Conservation (phyloP, 2,329 filamentous ascomycete genomes). For the Aspergillus sp. region DNA sequence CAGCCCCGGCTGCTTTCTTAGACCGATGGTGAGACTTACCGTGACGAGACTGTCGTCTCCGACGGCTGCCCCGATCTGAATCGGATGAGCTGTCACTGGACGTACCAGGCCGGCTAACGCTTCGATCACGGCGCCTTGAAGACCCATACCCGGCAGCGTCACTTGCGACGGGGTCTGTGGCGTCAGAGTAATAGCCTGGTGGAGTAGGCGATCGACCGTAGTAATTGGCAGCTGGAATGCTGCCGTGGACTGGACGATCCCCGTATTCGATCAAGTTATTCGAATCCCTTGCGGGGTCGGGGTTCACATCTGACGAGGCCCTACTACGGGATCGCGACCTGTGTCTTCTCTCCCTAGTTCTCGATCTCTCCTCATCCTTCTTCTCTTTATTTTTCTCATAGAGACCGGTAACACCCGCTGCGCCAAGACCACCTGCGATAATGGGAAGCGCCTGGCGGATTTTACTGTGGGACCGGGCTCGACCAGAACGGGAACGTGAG, state of each 20-base stretch:
- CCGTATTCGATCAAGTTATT: conserved; percentile 57
- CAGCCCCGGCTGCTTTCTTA: conserved; percentile 12
- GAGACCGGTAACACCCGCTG: conserved; percentile 52
- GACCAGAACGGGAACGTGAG: conserved; percentile 46
- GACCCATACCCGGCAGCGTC: conserved; percentile 18
- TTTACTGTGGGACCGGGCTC: conserved; percentile 47
- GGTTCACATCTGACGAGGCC: conserved; percentile 32
- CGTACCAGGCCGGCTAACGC: conserved; percentile 40
- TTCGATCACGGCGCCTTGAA: conserved; percentile 32
- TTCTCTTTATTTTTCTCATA: conserved; percentile 57
- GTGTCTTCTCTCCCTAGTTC: conserved; percentile 24
- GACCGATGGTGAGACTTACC: conserved; percentile 33
- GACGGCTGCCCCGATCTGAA: conserved; percentile 27
- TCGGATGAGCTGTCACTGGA: conserved; percentile 29
- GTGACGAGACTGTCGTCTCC: conserved; percentile 23
- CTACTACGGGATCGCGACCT: conserved; percentile 42
- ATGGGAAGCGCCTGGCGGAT: conserved; percentile 52
- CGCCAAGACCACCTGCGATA: conserved; percentile 52
- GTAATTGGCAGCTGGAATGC: conserved; percentile 41
- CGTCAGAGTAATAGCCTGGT: conserved; percentile 35
- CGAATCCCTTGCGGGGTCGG: conserved; percentile 35
- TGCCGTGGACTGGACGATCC: conserved; percentile 53
- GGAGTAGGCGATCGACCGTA: conserved; percentile 36
- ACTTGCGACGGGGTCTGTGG: conserved; percentile 34
- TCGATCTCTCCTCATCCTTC: conserved; percentile 44